These are phyloP conservation scores for Mycena sanguinolenta DNA, from an alignment of 768 basidiomycete genomes.

Conservation along the genomic window DNA sequence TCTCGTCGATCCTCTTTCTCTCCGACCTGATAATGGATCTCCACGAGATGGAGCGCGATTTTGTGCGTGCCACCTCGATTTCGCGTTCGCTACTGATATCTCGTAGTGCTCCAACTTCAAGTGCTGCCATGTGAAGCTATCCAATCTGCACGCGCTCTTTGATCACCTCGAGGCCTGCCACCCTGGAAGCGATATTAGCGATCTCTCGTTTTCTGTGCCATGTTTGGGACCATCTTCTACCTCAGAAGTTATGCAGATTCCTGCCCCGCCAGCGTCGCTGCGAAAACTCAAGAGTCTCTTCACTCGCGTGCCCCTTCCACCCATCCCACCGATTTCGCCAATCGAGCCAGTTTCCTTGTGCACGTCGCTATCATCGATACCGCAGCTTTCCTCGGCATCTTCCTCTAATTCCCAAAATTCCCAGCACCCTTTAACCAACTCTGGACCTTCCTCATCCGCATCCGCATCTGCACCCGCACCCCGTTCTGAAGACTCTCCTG, in stretches of 20 bases:
- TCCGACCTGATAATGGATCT: neutral
- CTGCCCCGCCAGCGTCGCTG: neutral
- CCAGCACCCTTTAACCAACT: neutral
- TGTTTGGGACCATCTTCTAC: constrained; percentile 3
- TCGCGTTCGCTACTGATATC: neutral
- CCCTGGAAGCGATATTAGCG: constrained; percentile 4
- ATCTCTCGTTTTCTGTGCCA: neutral
- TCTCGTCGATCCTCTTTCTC: neutral
- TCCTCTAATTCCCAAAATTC: neutral
- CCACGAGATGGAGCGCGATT: constrained; percentile 25
- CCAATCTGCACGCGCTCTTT: constrained; percentile 29
- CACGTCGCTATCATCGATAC: neutral
- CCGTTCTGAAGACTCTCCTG: neutral
- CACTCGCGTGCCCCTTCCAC: constrained; percentile 11
- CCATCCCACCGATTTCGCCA: constrained; percentile 10
- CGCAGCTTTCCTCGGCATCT: neutral
- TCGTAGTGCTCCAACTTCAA: constrained; percentile 30
- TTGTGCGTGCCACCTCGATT: constrained; percentile 14
- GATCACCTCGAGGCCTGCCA: constrained; percentile 25
- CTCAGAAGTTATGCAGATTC: constrained; percentile 11
- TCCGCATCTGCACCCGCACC: no score
- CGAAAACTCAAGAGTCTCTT: constrained; percentile 12
- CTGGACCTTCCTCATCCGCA: neutral
- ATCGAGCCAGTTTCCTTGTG: neutral
- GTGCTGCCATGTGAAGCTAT: constrained; percentile 27